Evolutionary conservation across 371 early-diverging fungal species (phyloP).

Genomic region (Parasitella parasitica): DNA sequence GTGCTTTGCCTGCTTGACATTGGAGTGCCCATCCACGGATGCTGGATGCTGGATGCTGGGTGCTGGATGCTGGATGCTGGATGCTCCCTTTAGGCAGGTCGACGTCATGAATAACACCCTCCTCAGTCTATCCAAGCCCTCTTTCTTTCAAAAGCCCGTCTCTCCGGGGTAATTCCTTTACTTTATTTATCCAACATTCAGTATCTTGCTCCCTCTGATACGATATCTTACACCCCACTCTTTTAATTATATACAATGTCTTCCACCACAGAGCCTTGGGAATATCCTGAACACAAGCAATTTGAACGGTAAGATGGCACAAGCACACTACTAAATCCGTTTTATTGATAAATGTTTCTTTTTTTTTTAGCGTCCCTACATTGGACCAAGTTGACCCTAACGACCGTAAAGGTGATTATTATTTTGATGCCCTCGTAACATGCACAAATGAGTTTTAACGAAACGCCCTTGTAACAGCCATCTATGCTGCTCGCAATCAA

Average conservation of each 20-base stretch:
- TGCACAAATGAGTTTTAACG: background rate
- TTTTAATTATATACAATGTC: conserved; percentile 19
- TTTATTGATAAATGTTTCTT: background rate
- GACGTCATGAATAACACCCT: background rate
- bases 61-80: too few relatives aligned
- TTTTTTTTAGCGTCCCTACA: conserved; percentile 40
- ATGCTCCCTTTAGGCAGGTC: too few relatives aligned
- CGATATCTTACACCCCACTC: conserved; percentile 11
- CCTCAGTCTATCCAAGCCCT: background rate
- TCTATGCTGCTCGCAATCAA: conserved; percentile 74
- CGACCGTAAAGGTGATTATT: conserved; percentile 47
- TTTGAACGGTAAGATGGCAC: conserved; percentile 40
- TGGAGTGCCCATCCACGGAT: too few relatives aligned
- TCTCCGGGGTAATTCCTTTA: conserved; percentile 7
- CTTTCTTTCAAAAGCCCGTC: background rate
- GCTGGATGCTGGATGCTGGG: too few relatives aligned
- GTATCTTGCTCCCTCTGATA: background rate
- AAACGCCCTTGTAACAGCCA: conserved; percentile 39
- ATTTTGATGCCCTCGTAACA: background rate
- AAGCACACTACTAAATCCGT: too few relatives aligned
- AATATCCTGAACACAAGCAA: conserved; percentile 50
- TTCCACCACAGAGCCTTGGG: conserved; percentile 41
- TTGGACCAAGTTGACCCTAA: conserved; percentile 47
- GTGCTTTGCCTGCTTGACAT: too few relatives aligned
- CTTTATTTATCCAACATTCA: conserved; percentile 3